Base-by-base conservation (phyloP, 139 green algal genomes). In the Picochlorum sp. region DNA sequence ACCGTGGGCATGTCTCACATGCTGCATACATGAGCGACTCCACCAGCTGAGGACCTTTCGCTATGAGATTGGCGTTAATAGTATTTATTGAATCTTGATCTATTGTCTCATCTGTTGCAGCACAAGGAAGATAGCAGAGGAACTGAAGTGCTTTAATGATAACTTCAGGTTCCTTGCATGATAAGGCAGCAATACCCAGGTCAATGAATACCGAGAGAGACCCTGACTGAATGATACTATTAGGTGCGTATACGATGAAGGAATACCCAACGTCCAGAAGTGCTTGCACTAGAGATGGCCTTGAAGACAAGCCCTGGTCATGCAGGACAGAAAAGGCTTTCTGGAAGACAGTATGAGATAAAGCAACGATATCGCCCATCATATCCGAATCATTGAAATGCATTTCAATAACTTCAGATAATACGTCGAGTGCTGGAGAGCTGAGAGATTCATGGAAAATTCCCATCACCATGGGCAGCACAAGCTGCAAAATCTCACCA, bases 171-270 rank as follows among this genome's bases (percentile, higher is more conserved):
- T 73, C 57, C 21, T 20, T 20, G n/a, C 47, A 11, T 57, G 41
- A 28, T 14, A 77, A 44, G 2, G 46, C 49, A 3, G 78, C 68
- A 18, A 71, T 41, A 9, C 56, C 71, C 14, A 73, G 62, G 56
- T 75, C 68, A 16, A 87, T 41, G 58, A 90, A 64, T 47, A 56
- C 20, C 24, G 21, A 50, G 16, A 80, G 59, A 6, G 38, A 61
- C 4, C 58, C 51, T 18, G 20, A 69, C 14, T 37, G 7, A 6
- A 84, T 62, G 45, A 92, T 51, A 47, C 59, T 26, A 16, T 74
- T 69, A n/a, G 79, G 74, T 8, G 79, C 71, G 65, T 89, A 91
- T 4, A 89, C 56, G 0, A 87, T 61, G 69, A 80, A 84, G 26
- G 65, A 64, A 67, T 90, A 68, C 4, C 69, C 77, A 37, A 87